phyloP scores from a whole-genome alignment of 257 asterid species.

The Rehmannia glutinosa region DNA sequence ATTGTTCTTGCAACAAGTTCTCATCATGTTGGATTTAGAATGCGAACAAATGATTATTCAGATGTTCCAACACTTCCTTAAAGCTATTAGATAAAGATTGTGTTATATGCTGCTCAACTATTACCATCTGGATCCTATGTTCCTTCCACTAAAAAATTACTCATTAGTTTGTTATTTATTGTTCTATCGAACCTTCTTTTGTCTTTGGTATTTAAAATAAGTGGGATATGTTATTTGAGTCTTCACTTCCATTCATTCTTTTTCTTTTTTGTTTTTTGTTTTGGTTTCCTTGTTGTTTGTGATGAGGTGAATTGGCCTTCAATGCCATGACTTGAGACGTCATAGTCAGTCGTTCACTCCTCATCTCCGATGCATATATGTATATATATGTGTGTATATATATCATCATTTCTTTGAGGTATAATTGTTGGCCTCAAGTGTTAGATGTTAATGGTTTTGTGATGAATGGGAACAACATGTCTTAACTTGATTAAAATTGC shows the following conservation, averaged over 20 bases:
- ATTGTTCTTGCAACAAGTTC: no score
- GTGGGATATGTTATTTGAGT: background rate
- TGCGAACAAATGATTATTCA: conserved; percentile 78
- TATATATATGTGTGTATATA: no score
- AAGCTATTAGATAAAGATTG: conserved; percentile 55
- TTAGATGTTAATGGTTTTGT: background rate
- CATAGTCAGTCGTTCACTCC: background rate
- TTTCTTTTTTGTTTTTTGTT: background rate
- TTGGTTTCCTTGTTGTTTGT: conserved; percentile 2
- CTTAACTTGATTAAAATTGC: background rate
- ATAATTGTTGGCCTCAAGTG: background rate
- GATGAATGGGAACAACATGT: background rate
- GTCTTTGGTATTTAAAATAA: background rate
- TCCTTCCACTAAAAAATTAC: background rate
- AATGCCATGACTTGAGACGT: background rate
- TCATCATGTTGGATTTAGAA: conserved; percentile 95
- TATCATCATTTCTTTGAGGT: background rate
- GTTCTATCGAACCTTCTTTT: background rate
- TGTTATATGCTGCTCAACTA: background rate
- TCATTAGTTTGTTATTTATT: background rate
- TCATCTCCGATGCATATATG: background rate
- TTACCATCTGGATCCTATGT: conserved; percentile 7
- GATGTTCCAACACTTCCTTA: conserved; percentile 85
- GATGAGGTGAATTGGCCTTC: background rate
- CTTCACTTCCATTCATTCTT: background rate